Conservation (phyloP, 176 grass and related monocot species). For the Musa itinerans region DNA sequence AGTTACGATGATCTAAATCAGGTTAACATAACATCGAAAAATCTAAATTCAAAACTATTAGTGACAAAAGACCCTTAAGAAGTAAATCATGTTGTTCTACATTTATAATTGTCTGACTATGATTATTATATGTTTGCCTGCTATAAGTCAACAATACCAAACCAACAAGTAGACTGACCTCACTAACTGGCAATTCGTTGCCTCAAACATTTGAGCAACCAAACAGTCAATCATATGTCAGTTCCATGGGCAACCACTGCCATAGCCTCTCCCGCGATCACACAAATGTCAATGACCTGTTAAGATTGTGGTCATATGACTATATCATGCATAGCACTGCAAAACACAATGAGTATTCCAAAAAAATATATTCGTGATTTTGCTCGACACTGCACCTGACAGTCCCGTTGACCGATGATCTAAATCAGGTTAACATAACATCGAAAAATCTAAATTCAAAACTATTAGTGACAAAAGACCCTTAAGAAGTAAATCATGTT, state of each 20-base stretch:
- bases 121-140: background rate
- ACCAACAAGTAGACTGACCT: background rate
- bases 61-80: background rate
- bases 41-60: background rate
- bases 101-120: background rate
- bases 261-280: slow-evolving; percentile 57
- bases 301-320: background rate
- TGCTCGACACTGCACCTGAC: too few species aligned
- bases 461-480: background rate
- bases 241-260: slow-evolving; percentile 53
- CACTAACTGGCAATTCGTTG: background rate
- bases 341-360: too few species aligned
- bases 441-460: background rate
- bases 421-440: background rate
- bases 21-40: background rate
- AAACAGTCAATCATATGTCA: slow-evolving; percentile 29
- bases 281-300: slow-evolving; percentile 34
- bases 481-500: background rate
- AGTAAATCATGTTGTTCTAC: background rate
- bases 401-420: background rate
- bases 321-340: too few species aligned
- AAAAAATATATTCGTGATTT: too few species aligned
- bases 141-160: background rate
- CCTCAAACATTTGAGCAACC: background rate
- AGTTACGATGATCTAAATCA: background rate